Evolutionary conservation across 2,329 filamentous ascomycete genomes (phyloP).

Genomic region (Exophiala xenobiotica): DNA sequence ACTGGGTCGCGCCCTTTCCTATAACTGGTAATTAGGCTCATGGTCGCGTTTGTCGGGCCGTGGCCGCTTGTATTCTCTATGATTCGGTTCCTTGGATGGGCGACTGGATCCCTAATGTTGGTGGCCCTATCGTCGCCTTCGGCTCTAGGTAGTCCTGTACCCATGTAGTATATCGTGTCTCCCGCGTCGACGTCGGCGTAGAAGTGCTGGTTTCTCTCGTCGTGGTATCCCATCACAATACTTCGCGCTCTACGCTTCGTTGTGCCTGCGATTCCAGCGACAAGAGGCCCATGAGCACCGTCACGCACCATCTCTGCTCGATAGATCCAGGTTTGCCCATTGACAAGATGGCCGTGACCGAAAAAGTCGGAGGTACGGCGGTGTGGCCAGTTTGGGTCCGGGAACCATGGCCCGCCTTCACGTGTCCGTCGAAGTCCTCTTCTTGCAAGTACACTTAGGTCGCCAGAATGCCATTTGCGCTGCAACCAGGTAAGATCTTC

Average conservation of each 20-base stretch:
- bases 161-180: conserved; percentile 52
- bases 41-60: conserved; percentile 40
- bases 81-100: conserved; percentile 1
- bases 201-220: conserved; percentile 32
- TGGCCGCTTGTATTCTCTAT: conserved; percentile 24
- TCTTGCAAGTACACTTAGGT: conserved; percentile 16
- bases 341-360: conserved; percentile 28
- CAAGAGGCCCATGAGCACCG: conserved; percentile 31
- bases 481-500: conserved; percentile 24
- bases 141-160: conserved; percentile 41
- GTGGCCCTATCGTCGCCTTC: conserved; percentile 33
- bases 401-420: not conserved
- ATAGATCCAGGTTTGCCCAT: conserved; percentile 33
- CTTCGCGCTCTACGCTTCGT: conserved; percentile 51
- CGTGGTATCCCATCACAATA: conserved; percentile 50
- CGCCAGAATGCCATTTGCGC: conserved; percentile 25
- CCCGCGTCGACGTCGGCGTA: conserved; percentile 55
- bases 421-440: conserved; percentile 14
- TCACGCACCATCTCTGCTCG: conserved; percentile 30
- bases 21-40: conserved; percentile 43
- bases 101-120: conserved; percentile 20
- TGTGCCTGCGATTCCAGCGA: conserved; percentile 50
- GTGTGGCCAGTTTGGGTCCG: conserved; percentile 10
- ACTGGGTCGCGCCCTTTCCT: conserved; percentile 42
- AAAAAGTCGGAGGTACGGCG: conserved; percentile 14